phyloP scores from a whole-genome alignment of 352 stramenopile species.

The Lagenidium giganteum region DNA sequence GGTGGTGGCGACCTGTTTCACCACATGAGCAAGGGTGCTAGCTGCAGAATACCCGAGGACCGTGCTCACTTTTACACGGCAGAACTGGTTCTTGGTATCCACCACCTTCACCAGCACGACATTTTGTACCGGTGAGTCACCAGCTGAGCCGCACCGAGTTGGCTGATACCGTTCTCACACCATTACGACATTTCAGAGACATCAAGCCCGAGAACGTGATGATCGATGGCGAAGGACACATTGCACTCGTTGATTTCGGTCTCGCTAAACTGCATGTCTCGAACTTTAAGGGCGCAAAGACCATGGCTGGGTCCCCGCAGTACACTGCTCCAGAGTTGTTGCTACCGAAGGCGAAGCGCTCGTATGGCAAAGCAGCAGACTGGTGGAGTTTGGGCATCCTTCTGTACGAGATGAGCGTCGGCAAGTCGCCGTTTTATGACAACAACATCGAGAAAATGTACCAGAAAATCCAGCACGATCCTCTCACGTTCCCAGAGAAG shows the following conservation, averaged over 20 bases:
- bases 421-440: constrained; percentile 91
- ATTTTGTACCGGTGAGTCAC: constrained; percentile 95
- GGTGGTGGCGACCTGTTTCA: constrained; percentile 82
- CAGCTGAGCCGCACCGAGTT: too few species aligned
- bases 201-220: constrained; percentile 97
- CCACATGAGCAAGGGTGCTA: constrained; percentile 88
- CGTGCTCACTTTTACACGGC: constrained; percentile 91
- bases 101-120: constrained; percentile 91
- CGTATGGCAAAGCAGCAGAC: constrained; percentile 84
- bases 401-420: constrained; percentile 92
- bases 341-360: constrained; percentile 80
- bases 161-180: too few species aligned
- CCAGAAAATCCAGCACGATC: constrained; percentile 87
- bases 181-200: constrained; percentile 48
- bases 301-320: constrained; percentile 83
- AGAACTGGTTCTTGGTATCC: constrained; percentile 90
- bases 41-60: constrained; percentile 73
- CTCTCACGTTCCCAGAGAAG: constrained; percentile 75
- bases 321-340: constrained; percentile 84
- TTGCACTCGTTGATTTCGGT: constrained; percentile 94
- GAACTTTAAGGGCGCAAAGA: constrained; percentile 86
- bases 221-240: constrained; percentile 94
- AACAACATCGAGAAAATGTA: constrained; percentile 94
- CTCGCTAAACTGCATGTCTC: constrained; percentile 91
- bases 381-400: constrained; percentile 90